Base-by-base conservation (phyloP, 2,329 filamentous ascomycete species). In the Cladorrhinum sp. region DNA sequence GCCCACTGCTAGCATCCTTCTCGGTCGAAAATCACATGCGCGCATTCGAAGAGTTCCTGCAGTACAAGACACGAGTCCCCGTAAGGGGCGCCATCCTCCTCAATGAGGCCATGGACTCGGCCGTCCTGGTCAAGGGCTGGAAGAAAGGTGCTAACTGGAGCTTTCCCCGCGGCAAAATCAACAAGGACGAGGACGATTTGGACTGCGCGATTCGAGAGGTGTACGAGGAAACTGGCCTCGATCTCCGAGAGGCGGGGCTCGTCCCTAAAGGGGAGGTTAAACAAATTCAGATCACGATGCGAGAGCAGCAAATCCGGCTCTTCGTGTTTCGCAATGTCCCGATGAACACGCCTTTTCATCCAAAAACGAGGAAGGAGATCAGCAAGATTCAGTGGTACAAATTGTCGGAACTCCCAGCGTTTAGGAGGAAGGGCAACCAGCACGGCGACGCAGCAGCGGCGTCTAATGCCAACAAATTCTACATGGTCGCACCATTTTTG, bases 81-180 rank as follows among this genome's bases (percentile, higher is more conserved):
- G 96, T 99, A 16, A 86, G 95, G 66, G 95, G 95, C 36, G 94
- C 92, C 58, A 96, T 99, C 63, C 80, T 99, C 80, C 83, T 99
- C 56, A 97, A 97, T 72, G 82, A 92, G 62, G 85, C 84, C n/a
- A 96, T 99, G 93, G 94, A 98, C 70, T 88, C 92, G 57, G 91
- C 92, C 0, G 86, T 99, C 14, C 81, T 99, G 49, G 96, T 99
- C 62, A 96, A 96, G 72, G 96, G 95, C 16, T 99, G 93, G 92
- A 99, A 98, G 80, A 98, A 96, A 74, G 88, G 89, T 33, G 90
- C 94, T 12, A 94, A 89, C 72, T 99, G 95, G 95, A 96, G 92
- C 73, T 99, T 99, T 62, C 95, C 95, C 0, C 81, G 94, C 55
- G 96, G 95, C 42, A 99, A 99, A 78, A 98, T 99, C 77, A 97